These are phyloP conservation scores for Cyclotella sp. DNA, from an alignment of 108 stramenopile species.

Conservation along the genomic window DNA sequence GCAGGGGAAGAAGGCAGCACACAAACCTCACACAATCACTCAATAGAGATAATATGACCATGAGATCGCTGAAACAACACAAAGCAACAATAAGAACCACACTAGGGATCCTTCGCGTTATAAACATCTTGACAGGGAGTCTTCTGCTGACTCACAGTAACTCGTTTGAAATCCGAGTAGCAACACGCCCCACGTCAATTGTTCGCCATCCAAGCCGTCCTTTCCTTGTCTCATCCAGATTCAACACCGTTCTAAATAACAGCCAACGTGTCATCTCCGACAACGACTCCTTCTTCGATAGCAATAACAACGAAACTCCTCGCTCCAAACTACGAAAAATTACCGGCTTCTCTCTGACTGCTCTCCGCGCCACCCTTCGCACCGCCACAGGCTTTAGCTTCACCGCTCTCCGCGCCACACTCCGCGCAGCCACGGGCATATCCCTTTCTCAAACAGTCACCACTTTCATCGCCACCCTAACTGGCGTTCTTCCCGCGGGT, in stretches of 20 bases:
- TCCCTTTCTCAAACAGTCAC: conserved; percentile 52
- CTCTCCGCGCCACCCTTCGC: conserved; percentile 49
- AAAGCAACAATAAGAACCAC: background rate
- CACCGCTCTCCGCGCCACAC: conserved; percentile 65
- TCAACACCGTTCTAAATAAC: background rate
- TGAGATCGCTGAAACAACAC: background rate
- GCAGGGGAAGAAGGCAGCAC: too few species aligned
- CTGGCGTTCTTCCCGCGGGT: conserved; percentile 29
- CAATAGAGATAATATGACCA: too few species aligned
- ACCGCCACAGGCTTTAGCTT: conserved; percentile 68
- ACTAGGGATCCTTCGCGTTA: background rate
- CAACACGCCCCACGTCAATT: background rate
- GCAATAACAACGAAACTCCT: background rate
- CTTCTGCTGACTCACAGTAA: background rate
- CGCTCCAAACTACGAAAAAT: background rate
- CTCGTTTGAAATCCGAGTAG: background rate
- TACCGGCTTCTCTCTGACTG: conserved; percentile 10
- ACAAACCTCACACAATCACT: too few species aligned
- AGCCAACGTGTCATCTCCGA: background rate
- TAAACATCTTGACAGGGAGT: background rate
- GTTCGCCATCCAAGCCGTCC: background rate
- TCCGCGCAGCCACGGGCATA: conserved; percentile 65
- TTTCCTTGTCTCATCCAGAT: background rate
- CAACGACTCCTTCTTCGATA: background rate
- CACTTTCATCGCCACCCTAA: conserved; percentile 4